Base-by-base conservation (phyloP, 345 rosid genomes). In the Mangifera indica region DNA sequence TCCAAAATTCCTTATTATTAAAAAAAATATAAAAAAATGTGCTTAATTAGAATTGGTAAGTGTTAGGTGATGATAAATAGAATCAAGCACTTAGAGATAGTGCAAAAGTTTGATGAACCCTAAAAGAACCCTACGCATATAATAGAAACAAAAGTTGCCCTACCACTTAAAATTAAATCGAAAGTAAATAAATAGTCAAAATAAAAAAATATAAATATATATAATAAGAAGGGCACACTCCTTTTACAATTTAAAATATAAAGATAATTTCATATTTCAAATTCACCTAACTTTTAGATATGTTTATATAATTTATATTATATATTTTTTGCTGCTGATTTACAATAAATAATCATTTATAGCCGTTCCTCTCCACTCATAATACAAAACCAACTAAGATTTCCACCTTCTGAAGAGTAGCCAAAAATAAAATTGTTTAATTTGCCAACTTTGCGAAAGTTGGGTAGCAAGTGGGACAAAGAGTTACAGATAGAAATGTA, bases 341-440 rank as follows among this genome's bases (percentile, higher is more conserved):
- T 29, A 29, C 32, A 1, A 29, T 46, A 12, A 48, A 48, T 48
- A 48, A 48, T 48, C 14, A 48, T 37, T 4, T 70, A 34, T 48
- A 25, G 72, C 57, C 66, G 26, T 55, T 72, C 66, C 26, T 67
- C 37, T 58, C 72, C 74, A 72, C 77, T 66, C 66, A 25, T 20
- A 29, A 29, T 37, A 60, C 69, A 73, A 72, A 60, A 58, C 72
- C 89, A 81, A 63, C 87, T 74, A 83, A 81, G 87, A 82, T 58
- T 81, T 84, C 89, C 85, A 83, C 89, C 80, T 64, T 80, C 59
- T 12, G 52, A 73, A 29, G 32, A 29, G 3, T 29, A 29, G 32
- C 32, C 78, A 61, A 74, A 67, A 63, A 37, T 5, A 37, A 37
- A 58, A 42, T 8, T 58, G 58, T 70, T 69, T 72, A 51, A 78